phyloP scores from a whole-genome alignment of 1,284 basidiomycete species.

The Moesziomyces globuligerus region DNA sequence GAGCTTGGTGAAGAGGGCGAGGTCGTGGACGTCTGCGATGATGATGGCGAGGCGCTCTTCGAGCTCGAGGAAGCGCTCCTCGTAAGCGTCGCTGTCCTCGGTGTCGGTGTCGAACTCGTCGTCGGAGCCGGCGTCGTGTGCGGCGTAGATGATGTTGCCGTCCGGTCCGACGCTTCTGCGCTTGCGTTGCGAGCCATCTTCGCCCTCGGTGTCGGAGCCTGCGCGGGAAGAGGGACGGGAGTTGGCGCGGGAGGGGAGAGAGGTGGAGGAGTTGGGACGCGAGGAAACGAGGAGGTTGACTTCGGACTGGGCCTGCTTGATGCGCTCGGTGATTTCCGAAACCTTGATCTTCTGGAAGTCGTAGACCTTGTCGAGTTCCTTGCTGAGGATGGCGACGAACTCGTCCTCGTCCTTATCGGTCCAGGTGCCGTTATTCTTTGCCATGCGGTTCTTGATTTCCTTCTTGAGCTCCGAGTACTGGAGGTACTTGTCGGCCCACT shows the following conservation, averaged over 20 bases:
- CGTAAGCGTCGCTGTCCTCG: constrained; percentile 79
- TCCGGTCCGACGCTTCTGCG: constrained; percentile 66
- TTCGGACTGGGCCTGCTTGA: constrained; percentile 65
- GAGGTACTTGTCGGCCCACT: constrained; percentile 66
- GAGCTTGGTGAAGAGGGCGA: constrained; percentile 90
- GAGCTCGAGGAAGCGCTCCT: constrained; percentile 86
- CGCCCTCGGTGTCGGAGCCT: constrained; percentile 38
- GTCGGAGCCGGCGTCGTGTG: constrained; percentile 71
- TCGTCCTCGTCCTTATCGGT: constrained; percentile 67
- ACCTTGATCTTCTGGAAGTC: constrained; percentile 90
- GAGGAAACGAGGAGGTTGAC: constrained; percentile 64
- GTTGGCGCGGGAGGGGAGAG: constrained; percentile 46
- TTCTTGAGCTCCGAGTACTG: constrained; percentile 67
- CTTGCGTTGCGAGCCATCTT: constrained; percentile 17
- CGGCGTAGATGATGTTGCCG: constrained; percentile 69
- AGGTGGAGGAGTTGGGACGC: constrained; percentile 51
- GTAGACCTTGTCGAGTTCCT: constrained; percentile 93
- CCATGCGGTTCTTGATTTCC: constrained; percentile 65
- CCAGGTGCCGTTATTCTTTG: constrained; percentile 63
- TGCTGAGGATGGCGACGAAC: constrained; percentile 73
- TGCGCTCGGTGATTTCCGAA: constrained; percentile 62
- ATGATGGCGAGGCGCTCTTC: constrained; percentile 96
- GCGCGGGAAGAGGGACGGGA: constrained; percentile 27
- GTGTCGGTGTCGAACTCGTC: constrained; percentile 73
- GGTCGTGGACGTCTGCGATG: constrained; percentile 97